Percentiles rank a stretch among this genome's conserved stretches.
phyloP scores from a whole-genome alignment of 2,329 filamentous ascomycete species.

The Neonectria magnoliae region DNA sequence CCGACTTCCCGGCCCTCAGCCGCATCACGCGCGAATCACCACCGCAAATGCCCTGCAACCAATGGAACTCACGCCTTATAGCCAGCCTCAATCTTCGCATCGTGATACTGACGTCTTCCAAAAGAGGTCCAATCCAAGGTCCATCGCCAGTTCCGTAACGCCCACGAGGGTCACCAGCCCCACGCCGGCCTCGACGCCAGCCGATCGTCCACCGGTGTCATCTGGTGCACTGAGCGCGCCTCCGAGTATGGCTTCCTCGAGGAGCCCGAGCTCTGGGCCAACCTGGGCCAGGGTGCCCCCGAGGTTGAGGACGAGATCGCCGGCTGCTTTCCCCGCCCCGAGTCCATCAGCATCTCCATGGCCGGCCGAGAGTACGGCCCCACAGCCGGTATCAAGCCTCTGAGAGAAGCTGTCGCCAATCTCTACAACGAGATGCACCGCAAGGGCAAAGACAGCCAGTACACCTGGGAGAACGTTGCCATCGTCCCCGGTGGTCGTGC shows the following conservation, averaged over 20 bases:
- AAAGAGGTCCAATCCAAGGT: slow-evolving; percentile 84
- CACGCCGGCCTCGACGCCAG: slow-evolving; percentile 91
- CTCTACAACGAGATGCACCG: slow-evolving; percentile 95
- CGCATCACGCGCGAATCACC: slow-evolving; percentile 1
- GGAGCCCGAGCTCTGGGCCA: slow-evolving; percentile 85
- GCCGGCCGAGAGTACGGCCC: slow-evolving; percentile 90
- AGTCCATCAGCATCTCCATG: slow-evolving; percentile 79
- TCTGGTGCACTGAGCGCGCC: slow-evolving; percentile 91
- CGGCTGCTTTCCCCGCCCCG: slow-evolving; percentile 86
- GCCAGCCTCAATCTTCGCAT: background rate
- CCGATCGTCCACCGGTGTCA: slow-evolving; percentile 89
- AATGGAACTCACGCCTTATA: background rate
- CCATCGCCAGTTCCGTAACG: slow-evolving; percentile 88
- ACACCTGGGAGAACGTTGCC: slow-evolving; percentile 97
- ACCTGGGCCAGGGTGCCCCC: slow-evolving; percentile 91
- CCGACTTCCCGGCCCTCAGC: slow-evolving; percentile 9
- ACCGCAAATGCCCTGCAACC: background rate
- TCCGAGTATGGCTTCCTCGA: slow-evolving; percentile 90
- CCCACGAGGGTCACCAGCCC: slow-evolving; percentile 89
- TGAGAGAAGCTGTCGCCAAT: slow-evolving; percentile 87
- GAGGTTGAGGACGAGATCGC: slow-evolving; percentile 94
- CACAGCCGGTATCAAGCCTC: slow-evolving; percentile 90
- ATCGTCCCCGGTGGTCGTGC: slow-evolving; percentile 95
- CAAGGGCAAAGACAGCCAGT: slow-evolving; percentile 85
- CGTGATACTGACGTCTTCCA: slow-evolving; percentile 28